These are phyloP conservation scores for Nemania bipapillata DNA, from an alignment of 2,329 filamentous ascomycete species.

Conservation along the genomic window DNA sequence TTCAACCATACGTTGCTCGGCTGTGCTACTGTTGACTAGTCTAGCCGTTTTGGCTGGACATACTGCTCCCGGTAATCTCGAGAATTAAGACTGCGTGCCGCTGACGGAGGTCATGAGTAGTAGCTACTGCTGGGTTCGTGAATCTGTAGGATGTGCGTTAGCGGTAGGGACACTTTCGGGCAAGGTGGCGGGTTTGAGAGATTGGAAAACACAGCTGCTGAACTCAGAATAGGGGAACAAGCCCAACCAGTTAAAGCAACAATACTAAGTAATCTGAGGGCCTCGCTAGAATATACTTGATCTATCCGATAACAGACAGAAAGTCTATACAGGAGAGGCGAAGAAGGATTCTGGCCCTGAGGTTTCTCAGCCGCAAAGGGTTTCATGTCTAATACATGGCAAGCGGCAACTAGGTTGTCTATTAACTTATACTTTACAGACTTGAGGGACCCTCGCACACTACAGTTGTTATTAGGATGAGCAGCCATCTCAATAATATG, in stretches of 20 bases:
- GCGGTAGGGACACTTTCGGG: background rate
- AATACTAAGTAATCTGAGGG: too few species aligned
- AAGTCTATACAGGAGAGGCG: background rate
- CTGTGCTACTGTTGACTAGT: slow-evolving; percentile 8
- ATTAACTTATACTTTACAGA: slow-evolving; percentile 1
- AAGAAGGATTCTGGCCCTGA: slow-evolving; percentile 2
- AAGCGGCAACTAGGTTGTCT: slow-evolving; percentile 17
- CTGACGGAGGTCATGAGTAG: background rate
- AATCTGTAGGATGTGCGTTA: slow-evolving; percentile 1
- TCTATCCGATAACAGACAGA: background rate
- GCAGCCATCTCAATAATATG: background rate
- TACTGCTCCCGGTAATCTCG: background rate
- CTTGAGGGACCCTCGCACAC: background rate
- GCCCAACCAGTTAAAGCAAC: background rate
- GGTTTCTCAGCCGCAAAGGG: background rate
- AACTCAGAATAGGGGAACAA: background rate
- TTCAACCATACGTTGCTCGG: slow-evolving; percentile 16
- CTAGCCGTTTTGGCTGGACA: slow-evolving; percentile 10
- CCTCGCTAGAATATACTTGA: too few species aligned
- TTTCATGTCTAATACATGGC: background rate
- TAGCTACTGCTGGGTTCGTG: background rate
- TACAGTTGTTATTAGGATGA: background rate
- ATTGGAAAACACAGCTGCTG: background rate
- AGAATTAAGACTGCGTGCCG: background rate
- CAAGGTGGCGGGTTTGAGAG: background rate